Base-by-base conservation (phyloP, 768 basidiomycete species). In the Pholiota molesta region DNA sequence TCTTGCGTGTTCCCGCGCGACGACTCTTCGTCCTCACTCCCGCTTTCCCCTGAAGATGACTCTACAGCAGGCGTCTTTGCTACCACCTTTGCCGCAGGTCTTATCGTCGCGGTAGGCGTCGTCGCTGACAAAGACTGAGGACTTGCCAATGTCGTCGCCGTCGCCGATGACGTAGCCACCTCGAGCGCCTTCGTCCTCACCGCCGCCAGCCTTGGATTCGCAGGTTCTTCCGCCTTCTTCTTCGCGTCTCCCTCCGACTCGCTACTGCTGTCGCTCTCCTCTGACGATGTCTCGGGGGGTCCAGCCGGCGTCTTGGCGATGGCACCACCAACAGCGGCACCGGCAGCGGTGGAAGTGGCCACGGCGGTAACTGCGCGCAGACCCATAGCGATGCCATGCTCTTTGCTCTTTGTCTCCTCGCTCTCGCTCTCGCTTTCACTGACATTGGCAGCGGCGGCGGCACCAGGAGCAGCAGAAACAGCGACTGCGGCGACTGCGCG, bases 11-110 rank as follows among this genome's bases (percentile, higher is more conserved):
- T 47, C 29, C 14, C 47, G 17, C 45, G 57, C 52, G 49, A 51
- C 44, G 59, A 40, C n/a, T 59, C 61, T 23, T 57, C 59, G 28
- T 55, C 56, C 17, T 69, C 68, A 33, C 65, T 65, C 21, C 66
- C 55, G 42, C 63, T 61, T 31, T 64, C 65, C 35, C 64, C 64
- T n/a, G 56, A 44, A 3, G 60, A 49, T 21, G 58, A 64, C 29
- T 60, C 59, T n/a, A 19, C 35, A 6, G 39, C 33, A 54, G 57
- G 29, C 11, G 42, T 47, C 2, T 39, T 23, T 13, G 11, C 29
- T 29, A 45, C 21, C 8, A 39, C 51, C 16, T n/a, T 19, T 59
- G 54, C 37, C 1, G 55, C 49, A 14, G 42, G 31, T 10, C 11
- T 33, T 31, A 19, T 49, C 5, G 47, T 49, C 13, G 47, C 47